Evolutionary conservation across 306 rosid species (phyloP).

Genomic region (Carpinus fangiana): DNA sequence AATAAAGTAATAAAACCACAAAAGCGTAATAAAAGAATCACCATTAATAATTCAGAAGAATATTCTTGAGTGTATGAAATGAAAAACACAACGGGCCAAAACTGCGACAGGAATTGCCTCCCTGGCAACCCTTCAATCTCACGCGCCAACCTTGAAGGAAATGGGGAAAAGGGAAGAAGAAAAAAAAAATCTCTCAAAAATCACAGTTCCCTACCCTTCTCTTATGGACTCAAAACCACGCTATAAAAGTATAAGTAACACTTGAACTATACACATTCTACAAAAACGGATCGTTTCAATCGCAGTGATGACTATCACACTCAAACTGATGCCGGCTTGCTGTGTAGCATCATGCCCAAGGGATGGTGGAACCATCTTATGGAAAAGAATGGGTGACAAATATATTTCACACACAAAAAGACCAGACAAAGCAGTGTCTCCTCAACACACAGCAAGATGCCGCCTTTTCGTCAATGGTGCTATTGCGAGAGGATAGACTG

Average conservation of each 20-base stretch:
- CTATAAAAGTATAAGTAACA: constrained; percentile 35
- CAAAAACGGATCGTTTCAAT: constrained; percentile 48
- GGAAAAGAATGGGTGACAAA: constrained; percentile 68
- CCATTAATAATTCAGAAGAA: constrained; percentile 24
- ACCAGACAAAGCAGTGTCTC: constrained; percentile 30
- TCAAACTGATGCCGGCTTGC: constrained; percentile 56
- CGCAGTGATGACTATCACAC: constrained; percentile 55
- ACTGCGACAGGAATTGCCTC: constrained; percentile 39
- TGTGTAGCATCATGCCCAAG: constrained; percentile 53
- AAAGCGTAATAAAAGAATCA: constrained; percentile 31
- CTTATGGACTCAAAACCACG: constrained; percentile 46
- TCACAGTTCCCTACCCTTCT: constrained; percentile 40
- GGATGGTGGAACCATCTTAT: constrained; percentile 71
- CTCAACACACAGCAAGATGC: constrained; percentile 35
- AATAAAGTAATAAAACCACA: constrained; percentile 14
- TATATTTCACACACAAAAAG: constrained; percentile 54
- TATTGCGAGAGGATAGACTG: constrained; percentile 88
- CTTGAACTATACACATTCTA: constrained; percentile 70
- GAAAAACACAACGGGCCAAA: constrained; percentile 29
- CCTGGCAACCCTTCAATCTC: constrained; percentile 59
- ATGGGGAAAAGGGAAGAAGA: constrained; percentile 16
- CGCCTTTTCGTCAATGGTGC: constrained; percentile 34
- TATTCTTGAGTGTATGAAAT: constrained; percentile 6
- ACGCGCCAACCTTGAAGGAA: constrained; percentile 36
- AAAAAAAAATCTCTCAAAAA: constrained; percentile 23